Percentiles rank a stretch among this genome's conserved stretches.
Conservation (phyloP, 768 basidiomycete genomes). For the Leucocoprinus sp. region DNA sequence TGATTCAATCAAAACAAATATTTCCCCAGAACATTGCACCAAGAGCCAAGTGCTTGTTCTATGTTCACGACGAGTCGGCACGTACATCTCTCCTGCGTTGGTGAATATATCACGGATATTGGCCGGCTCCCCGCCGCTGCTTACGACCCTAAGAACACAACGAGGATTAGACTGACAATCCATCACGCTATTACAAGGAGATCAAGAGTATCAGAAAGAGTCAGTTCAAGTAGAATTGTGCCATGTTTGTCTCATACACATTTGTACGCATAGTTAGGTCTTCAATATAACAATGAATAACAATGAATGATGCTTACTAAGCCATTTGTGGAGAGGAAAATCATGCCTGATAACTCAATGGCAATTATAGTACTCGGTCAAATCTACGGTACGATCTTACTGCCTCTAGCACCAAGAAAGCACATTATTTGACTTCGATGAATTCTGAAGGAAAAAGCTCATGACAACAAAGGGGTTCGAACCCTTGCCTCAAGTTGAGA, state of each 20-base stretch:
- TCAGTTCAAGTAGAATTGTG: background rate
- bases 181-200: background rate
- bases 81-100: slow-evolving; percentile 19
- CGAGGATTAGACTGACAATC: background rate
- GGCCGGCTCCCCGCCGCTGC: slow-evolving; percentile 10
- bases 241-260: too few species aligned
- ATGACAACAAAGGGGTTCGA: slow-evolving; percentile 39
- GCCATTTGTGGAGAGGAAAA: too few species aligned
- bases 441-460: background rate
- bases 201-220: background rate
- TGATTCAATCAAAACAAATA: background rate
- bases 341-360: too few species aligned
- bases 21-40: background rate
- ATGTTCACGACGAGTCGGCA: background rate
- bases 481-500: slow-evolving; percentile 36
- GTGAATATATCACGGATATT: slow-evolving; percentile 17
- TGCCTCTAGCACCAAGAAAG: too few species aligned
- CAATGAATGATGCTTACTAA: too few species aligned
- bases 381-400: too few species aligned
- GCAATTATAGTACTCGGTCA: too few species aligned
- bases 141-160: slow-evolving; percentile 21
- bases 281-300: too few species aligned
- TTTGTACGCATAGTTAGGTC: too few species aligned
- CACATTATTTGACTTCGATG: too few species aligned
- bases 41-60: background rate